A percentile compares a stretch with the other conserved stretches of the same genome.
phyloP scores from a whole-genome alignment of 805 yeast species.

The Candida sonorensis region DNA sequence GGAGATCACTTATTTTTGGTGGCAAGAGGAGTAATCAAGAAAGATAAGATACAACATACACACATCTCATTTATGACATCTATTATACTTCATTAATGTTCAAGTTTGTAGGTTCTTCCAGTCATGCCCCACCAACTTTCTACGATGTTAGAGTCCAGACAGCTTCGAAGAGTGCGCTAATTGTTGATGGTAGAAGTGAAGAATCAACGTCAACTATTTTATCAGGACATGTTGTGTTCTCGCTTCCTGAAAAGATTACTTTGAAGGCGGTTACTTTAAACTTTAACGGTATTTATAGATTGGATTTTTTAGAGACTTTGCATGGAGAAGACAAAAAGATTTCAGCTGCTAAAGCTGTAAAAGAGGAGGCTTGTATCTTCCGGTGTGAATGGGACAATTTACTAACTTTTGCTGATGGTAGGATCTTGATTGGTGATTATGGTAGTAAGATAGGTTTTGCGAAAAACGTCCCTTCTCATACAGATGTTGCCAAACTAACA shows the following conservation, averaged over 20 bases:
- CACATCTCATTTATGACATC: no score
- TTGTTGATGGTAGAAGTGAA: slow-evolving; percentile 37
- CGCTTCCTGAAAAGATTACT: slow-evolving; percentile 36
- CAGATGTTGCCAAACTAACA: slow-evolving; percentile 2
- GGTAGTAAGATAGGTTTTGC: slow-evolving; percentile 25
- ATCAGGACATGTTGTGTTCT: slow-evolving; percentile 41
- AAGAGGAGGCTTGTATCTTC: slow-evolving; percentile 34
- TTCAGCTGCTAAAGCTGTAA: slow-evolving; percentile 26
- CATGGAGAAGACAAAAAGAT: slow-evolving; percentile 22
- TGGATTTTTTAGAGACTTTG: slow-evolving; percentile 33
- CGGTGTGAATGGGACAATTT: slow-evolving; percentile 44
- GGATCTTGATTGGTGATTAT: slow-evolving; percentile 33
- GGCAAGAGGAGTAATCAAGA: no score
- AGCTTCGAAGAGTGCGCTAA: slow-evolving; percentile 33
- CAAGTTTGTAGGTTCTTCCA: slow-evolving; percentile 33
- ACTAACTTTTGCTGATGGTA: slow-evolving; percentile 33
- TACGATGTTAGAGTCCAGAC: slow-evolving; percentile 28
- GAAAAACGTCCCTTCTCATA: background rate
- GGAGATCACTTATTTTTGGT: no score
- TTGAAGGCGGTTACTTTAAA: slow-evolving; percentile 32
- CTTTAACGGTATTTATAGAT: slow-evolving; percentile 35
- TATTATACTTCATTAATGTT: no score
- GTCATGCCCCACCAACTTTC: slow-evolving; percentile 7
- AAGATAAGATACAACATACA: no score
- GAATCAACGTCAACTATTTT: slow-evolving; percentile 38